Percentiles rank a stretch among this genome's conserved stretches.
phyloP scores from a whole-genome alignment of 116 monocot genomes.

The Dioscorea cayenensis region DNA sequence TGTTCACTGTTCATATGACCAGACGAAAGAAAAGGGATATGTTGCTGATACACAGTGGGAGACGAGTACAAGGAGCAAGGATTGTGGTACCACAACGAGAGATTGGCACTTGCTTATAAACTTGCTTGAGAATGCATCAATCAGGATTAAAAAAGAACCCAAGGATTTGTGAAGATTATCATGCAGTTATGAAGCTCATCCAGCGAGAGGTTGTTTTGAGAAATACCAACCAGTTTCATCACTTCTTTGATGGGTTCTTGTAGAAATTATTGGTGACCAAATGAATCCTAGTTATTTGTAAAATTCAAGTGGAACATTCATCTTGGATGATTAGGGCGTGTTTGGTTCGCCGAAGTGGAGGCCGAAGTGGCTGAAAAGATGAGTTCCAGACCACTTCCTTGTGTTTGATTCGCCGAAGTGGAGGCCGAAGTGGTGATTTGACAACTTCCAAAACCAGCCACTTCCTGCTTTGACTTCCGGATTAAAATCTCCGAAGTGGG shows the following conservation, averaged over 20 bases:
- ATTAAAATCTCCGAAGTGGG: too few relatives aligned
- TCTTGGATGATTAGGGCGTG: too few relatives aligned
- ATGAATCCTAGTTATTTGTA: not conserved
- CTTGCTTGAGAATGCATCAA: slow-evolving; percentile 11
- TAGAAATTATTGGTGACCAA: slow-evolving; percentile 34
- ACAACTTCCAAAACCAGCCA: too few relatives aligned
- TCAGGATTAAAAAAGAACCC: slow-evolving; percentile 21
- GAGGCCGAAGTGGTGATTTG: too few relatives aligned
- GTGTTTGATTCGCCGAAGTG: too few relatives aligned
- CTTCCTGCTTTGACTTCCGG: too few relatives aligned
- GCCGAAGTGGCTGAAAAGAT: too few relatives aligned
- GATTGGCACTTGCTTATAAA: slow-evolving; percentile 15
- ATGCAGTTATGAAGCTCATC: slow-evolving; percentile 26
- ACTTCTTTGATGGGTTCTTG: slow-evolving; percentile 37
- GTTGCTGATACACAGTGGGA: slow-evolving; percentile 13
- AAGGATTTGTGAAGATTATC: slow-evolving; percentile 25
- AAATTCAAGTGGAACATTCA: too few relatives aligned
- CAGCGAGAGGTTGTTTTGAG: slow-evolving; percentile 34
- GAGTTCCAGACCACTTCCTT: too few relatives aligned
- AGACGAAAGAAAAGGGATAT: slow-evolving; percentile 19
- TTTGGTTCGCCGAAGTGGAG: too few relatives aligned
- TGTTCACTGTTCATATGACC: slow-evolving; percentile 15
- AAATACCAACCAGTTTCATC: slow-evolving; percentile 47
- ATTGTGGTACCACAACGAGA: slow-evolving; percentile 24
- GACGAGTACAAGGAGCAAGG: slow-evolving; percentile 21